Conservation (phyloP, 805 yeast genomes). For the Metschnikowia lunata region DNA sequence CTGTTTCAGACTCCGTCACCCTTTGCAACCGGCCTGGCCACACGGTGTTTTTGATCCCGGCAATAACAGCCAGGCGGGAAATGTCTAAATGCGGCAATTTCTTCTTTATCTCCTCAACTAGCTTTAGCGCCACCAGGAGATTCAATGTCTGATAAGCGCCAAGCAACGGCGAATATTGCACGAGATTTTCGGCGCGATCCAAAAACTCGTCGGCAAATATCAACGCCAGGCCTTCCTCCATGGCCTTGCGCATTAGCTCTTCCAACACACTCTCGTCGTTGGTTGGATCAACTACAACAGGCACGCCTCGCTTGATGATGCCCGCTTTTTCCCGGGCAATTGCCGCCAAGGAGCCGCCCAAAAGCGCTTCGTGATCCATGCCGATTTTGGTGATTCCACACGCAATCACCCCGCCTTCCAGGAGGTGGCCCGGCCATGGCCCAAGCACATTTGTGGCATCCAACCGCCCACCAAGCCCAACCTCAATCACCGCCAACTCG, state of each 20-base stretch:
- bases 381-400: slow-evolving; percentile 84
- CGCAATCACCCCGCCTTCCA: slow-evolving; percentile 42
- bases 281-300: slow-evolving; percentile 44
- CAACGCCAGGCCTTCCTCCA: slow-evolving; percentile 24
- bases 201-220: slow-evolving; percentile 18
- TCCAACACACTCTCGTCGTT: slow-evolving; percentile 38
- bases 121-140: slow-evolving; percentile 59
- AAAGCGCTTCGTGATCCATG: slow-evolving; percentile 73
- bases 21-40: slow-evolving; percentile 91
- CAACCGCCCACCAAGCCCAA: slow-evolving; percentile 84
- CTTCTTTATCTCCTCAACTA: slow-evolving; percentile 38
- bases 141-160: slow-evolving; percentile 76
- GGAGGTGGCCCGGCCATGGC: neutral
- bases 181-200: slow-evolving; percentile 16
- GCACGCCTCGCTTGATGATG: slow-evolving; percentile 57
- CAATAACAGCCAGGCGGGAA: slow-evolving; percentile 30
- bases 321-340: slow-evolving; percentile 88
- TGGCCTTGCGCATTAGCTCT: slow-evolving; percentile 41
- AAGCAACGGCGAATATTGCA: slow-evolving; percentile 51
- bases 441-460: slow-evolving; percentile 83
- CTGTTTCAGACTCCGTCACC: slow-evolving; percentile 20
- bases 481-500: slow-evolving; percentile 82
- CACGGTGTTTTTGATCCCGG: slow-evolving; percentile 50
- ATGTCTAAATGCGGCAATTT: slow-evolving; percentile 23
- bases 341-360: slow-evolving; percentile 61